Percentiles rank a stretch among this genome's conserved stretches.
Evolutionary conservation across 176 grass and related monocot genomes (phyloP).

Genomic region (Aechmea fasciata): DNA sequence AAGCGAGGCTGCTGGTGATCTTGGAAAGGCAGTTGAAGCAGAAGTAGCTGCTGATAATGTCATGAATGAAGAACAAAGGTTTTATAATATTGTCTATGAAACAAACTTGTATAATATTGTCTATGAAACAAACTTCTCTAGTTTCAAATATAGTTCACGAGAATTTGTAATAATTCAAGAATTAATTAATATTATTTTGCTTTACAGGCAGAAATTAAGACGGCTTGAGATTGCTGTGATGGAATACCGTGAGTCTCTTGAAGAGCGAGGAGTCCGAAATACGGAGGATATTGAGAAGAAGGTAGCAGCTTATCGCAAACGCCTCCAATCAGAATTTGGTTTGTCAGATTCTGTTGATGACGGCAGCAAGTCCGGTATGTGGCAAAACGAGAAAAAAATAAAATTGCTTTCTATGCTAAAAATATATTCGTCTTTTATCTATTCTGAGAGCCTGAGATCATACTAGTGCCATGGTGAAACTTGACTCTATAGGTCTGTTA

Average conservation of each 20-base stretch:
- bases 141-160: slow-evolving; percentile 6
- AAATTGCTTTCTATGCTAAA: background rate
- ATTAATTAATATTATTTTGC: slow-evolving; percentile 4
- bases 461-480: background rate
- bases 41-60: slow-evolving; percentile 27
- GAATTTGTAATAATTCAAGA: background rate
- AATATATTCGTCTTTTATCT: background rate
- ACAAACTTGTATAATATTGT: slow-evolving; percentile 13
- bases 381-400: background rate
- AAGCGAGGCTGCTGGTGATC: slow-evolving; percentile 63
- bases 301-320: slow-evolving; percentile 53
- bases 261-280: slow-evolving; percentile 69
- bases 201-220: slow-evolving; percentile 76
- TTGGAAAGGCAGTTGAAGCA: slow-evolving; percentile 34
- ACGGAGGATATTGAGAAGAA: slow-evolving; percentile 87
- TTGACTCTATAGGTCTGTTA: background rate
- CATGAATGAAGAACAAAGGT: slow-evolving; percentile 83
- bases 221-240: slow-evolving; percentile 82
- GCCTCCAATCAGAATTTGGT: slow-evolving; percentile 75
- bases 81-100: slow-evolving; percentile 6
- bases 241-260: slow-evolving; percentile 87
- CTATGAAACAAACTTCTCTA: slow-evolving; percentile 3
- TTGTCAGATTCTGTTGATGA: slow-evolving; percentile 59
- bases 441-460: background rate
- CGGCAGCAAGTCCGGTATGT: slow-evolving; percentile 67